Base-by-base conservation (phyloP, 2,329 filamentous ascomycete species). In the Ceratocystis cubensis region DNA sequence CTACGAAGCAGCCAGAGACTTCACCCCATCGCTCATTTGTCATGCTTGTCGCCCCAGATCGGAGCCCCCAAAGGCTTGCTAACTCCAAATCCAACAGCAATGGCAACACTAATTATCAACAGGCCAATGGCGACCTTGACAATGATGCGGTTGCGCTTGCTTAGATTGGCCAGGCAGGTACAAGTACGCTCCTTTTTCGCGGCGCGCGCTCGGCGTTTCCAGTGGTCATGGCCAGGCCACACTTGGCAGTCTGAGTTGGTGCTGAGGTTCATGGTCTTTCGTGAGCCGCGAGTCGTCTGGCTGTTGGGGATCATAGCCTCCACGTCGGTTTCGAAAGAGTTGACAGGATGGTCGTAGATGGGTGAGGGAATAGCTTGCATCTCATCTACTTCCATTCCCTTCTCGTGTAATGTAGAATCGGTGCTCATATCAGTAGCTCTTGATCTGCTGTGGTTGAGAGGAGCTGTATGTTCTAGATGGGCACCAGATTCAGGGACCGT, bases 221-320 rank as follows among this genome's bases (percentile, higher is more conserved):
- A 85, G 72, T 84, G 79, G 28, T 80, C 78, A 71, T 83, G 79
- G 66, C 81, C 80, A 4, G 84, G 84, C 84, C 84, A 86, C 20
- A 84, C 81, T 57, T 80, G 77, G 71, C 79, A 81, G 68, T 85
- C 81, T 63, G 72, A 74, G 68, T 77, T 77, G 65, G 78, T 79
- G 37, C 78, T 79, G 30, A 73, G 72, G 20, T 72, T 73, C 66
- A 73, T 71, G 4, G 75, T 75, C 67, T 75, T 76, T 66, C 73
- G 72, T 65, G 72, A 75, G 33, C 72, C 30, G 68, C 68, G 20
- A 67, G 75, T 75, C 61, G 71, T 72, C 57, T 74, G 71, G 15
- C 64, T 61, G 22, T 50, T 59, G n/a, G 79, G 75, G 57, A 79
- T 73, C 74, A 80, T 78, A 45, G 80, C 81, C 72, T 85, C 82